Conservation (phyloP, 2,329 filamentous ascomycete genomes). For the Talaromyces piceae region DNA sequence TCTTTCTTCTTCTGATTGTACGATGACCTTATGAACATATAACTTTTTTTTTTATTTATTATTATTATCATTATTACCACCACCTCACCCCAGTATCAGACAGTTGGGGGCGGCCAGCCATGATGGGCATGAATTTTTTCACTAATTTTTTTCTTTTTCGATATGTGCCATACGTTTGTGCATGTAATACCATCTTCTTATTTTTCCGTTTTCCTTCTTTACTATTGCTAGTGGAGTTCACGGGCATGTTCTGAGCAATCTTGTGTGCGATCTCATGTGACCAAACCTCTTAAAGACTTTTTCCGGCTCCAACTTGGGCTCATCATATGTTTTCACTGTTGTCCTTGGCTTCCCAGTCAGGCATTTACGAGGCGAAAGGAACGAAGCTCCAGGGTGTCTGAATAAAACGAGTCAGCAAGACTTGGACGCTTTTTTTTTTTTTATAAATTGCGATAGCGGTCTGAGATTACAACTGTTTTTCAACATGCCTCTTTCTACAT, state of each 20-base stretch:
- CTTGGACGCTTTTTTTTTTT: too few relatives aligned
- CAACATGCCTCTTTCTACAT: too few relatives aligned
- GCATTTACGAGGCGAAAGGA: background rate
- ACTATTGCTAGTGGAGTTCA: background rate
- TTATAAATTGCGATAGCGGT: background rate
- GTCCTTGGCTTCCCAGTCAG: background rate
- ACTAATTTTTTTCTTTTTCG: background rate
- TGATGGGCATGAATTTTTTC: background rate
- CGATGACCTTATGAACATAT: constrained; percentile 5
- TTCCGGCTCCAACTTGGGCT: background rate
- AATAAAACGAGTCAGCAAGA: background rate
- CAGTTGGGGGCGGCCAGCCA: background rate
- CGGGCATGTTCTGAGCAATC: background rate
- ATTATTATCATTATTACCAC: too few relatives aligned
- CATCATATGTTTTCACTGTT: background rate
- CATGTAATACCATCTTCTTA: background rate
- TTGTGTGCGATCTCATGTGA: background rate
- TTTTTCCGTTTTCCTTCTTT: background rate
- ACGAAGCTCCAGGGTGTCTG: background rate
- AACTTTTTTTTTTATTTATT: background rate
- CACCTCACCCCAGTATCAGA: background rate
- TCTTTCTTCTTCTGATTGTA: constrained; percentile 24
- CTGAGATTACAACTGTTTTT: too few relatives aligned
- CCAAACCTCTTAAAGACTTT: background rate
- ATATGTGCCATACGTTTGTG: constrained; percentile 1